These are phyloP conservation scores for Warburgia ugandensis DNA, from an alignment of 164 flowering plant species.

Conservation along the genomic window DNA sequence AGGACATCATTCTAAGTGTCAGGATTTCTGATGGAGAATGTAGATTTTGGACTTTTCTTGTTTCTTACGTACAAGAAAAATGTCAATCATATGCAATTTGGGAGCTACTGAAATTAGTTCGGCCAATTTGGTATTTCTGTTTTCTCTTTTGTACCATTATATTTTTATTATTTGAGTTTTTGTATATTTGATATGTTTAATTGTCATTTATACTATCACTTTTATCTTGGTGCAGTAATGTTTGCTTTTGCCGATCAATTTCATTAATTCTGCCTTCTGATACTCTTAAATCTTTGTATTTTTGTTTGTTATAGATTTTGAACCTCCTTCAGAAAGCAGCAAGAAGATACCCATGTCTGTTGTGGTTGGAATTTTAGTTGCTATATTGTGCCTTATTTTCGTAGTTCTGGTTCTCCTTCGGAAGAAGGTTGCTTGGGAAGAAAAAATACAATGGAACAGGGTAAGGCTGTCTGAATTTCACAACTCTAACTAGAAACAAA, in stretches of 20 bases:
- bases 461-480: neutral
- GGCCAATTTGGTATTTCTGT: no score
- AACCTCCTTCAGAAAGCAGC: slow-evolving; percentile 15
- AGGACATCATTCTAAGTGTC: neutral
- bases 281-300: neutral
- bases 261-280: neutral
- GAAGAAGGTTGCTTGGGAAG: slow-evolving; percentile 33
- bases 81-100: no score
- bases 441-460: slow-evolving; percentile 16
- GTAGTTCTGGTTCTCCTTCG: slow-evolving; percentile 31
- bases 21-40: no score
- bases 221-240: no score
- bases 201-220: no score
- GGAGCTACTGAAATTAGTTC: no score
- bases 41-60: no score
- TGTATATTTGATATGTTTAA: no score
- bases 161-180: no score
- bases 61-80: neutral
- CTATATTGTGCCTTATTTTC: slow-evolving; percentile 9
- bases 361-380: slow-evolving; percentile 30
- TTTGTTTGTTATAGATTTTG: slow-evolving; percentile 14
- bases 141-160: no score
- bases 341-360: slow-evolving; percentile 23
- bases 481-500: neutral
- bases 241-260: neutral